phyloP scores from a whole-genome alignment of 2,329 filamentous ascomycete species.

The Cercospora beticola region DNA sequence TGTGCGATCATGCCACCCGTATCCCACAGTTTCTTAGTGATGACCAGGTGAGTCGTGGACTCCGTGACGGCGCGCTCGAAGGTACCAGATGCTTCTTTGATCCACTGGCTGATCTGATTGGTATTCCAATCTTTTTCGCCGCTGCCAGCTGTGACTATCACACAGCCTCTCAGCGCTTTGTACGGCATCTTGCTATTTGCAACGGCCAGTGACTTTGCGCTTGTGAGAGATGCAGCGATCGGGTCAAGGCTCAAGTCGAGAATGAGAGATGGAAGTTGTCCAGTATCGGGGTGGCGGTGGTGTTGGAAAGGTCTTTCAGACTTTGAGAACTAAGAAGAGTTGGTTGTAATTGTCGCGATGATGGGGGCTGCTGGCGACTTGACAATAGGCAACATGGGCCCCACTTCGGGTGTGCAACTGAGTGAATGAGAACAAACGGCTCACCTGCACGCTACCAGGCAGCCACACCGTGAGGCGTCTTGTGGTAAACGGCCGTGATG shows the following conservation, averaged over 20 bases:
- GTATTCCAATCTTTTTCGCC: slow-evolving; percentile 23
- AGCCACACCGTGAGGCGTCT: neutral
- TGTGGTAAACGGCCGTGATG: neutral
- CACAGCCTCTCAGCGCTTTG: slow-evolving; percentile 20
- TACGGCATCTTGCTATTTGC: slow-evolving; percentile 20
- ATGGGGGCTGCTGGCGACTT: neutral
- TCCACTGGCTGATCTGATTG: slow-evolving; percentile 59
- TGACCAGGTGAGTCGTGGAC: slow-evolving; percentile 71
- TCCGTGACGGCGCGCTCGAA: slow-evolving; percentile 53
- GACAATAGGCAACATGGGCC: neutral
- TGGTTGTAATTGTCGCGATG: neutral
- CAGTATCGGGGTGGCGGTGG: neutral
- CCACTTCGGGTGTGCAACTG: neutral
- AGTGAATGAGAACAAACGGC: neutral
- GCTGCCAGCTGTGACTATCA: slow-evolving; percentile 21
- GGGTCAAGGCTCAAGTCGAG: neutral
- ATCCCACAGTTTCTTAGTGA: slow-evolving; percentile 60
- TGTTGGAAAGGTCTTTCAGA: neutral
- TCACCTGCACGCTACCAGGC: neutral
- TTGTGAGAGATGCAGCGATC: neutral
- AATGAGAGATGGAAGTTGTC: neutral
- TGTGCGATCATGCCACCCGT: slow-evolving; percentile 14
- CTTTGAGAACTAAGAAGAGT: neutral
- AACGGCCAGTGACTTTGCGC: neutral
- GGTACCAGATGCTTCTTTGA: slow-evolving; percentile 60